Conservation (phyloP, 495 filamentous ascomycete genomes). For the Glonium stellatum region DNA sequence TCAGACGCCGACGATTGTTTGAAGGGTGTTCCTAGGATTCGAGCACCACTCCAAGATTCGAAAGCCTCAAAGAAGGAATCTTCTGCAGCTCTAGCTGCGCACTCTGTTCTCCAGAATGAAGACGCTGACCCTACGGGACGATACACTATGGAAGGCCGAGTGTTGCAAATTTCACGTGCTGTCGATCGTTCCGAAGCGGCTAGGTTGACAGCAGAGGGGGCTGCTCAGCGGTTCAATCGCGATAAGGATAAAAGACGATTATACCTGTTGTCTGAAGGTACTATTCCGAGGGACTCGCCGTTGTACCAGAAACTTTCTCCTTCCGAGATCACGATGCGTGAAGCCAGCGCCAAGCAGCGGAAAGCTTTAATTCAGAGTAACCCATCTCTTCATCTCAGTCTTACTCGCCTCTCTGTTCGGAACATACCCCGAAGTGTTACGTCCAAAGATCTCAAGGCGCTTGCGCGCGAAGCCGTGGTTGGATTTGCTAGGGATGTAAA, state of each 20-base stretch:
- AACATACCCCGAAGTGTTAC: conserved; percentile 81
- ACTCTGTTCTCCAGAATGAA: conserved; percentile 77
- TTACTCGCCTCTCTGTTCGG: conserved; percentile 88
- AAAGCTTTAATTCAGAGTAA: conserved; percentile 85
- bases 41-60: conserved; percentile 2
- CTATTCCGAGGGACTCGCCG: conserved; percentile 61
- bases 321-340: conserved; percentile 77
- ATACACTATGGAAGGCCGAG: conserved; percentile 84
- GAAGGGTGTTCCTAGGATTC: conserved; percentile 53
- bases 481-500: conserved; percentile 91
- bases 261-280: conserved; percentile 83
- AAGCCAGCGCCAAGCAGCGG: conserved; percentile 79
- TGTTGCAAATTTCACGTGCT: conserved; percentile 75
- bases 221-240: conserved; percentile 54
- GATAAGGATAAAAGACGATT: conserved; percentile 88
- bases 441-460: conserved; percentile 82
- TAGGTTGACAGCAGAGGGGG: conserved; percentile 63
- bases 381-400: conserved; percentile 77
- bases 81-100: conserved; percentile 13
- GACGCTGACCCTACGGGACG: conserved; percentile 64
- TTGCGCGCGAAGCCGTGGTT: conserved; percentile 84
- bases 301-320: conserved; percentile 69
- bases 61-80: conserved; percentile 26
- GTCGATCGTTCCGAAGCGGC: conserved; percentile 72
- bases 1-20: conserved; percentile 69